Conservation (phyloP, 345 rosid genomes). For the Hibiscus tridactylites region DNA sequence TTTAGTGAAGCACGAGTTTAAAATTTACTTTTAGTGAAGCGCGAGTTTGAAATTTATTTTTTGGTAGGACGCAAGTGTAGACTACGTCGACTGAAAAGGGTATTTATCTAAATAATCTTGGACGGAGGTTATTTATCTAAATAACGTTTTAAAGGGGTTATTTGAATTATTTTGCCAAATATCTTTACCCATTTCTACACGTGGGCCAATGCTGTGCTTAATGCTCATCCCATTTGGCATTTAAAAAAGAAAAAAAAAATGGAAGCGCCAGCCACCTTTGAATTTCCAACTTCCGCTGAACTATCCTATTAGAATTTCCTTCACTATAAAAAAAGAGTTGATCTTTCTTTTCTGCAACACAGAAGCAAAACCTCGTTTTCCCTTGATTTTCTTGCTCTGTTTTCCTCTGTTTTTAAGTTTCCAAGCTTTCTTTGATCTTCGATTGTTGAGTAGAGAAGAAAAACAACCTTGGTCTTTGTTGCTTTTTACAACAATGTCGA, state of each 20-base stretch:
- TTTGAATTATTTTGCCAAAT: too few relatives aligned
- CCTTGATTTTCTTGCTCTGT: background rate
- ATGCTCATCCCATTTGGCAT: slow-evolving; percentile 15
- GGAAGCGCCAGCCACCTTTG: background rate
- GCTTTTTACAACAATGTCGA: slow-evolving; percentile 22
- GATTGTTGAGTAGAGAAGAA: slow-evolving; percentile 20
- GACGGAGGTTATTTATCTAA: too few relatives aligned
- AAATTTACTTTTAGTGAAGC: too few relatives aligned
- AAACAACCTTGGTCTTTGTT: slow-evolving; percentile 16
- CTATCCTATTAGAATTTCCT: background rate
- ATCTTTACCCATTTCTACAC: slow-evolving; percentile 10
- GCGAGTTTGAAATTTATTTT: too few relatives aligned
- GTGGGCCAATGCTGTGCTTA: background rate
- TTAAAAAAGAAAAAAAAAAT: background rate
- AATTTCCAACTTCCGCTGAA: slow-evolving; percentile 15
- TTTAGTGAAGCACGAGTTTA: too few relatives aligned
- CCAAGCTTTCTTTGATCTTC: slow-evolving; percentile 13
- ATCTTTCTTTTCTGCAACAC: background rate
- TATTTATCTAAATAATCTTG: too few relatives aligned
- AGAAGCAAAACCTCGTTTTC: background rate
- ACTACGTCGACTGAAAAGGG: too few relatives aligned
- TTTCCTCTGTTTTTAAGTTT: background rate
- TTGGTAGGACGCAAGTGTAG: too few relatives aligned
- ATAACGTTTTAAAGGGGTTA: too few relatives aligned
- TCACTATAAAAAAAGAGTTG: slow-evolving; percentile 16